These are phyloP conservation scores for Diplogelasinospora grovesii DNA, from an alignment of 495 filamentous ascomycete species.

Conservation along the genomic window DNA sequence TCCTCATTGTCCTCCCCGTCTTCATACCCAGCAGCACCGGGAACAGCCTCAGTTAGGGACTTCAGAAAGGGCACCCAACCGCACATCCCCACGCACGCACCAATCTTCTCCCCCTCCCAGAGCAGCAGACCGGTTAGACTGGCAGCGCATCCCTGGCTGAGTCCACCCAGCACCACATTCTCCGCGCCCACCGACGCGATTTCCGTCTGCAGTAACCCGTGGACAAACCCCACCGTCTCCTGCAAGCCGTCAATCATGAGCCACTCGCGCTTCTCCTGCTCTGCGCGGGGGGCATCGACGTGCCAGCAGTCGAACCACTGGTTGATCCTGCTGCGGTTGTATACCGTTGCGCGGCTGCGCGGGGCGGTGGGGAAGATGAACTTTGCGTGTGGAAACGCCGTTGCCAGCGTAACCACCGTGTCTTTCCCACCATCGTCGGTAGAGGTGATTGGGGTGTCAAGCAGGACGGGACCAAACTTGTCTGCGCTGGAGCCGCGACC, in stretches of 20 bases:
- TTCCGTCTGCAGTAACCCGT: constrained; percentile 34
- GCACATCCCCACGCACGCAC: constrained; percentile 45
- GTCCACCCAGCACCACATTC: constrained; percentile 45
- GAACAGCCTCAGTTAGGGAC: too few relatives aligned
- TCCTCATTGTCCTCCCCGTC: constrained; percentile 4
- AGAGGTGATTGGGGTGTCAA: constrained; percentile 9
- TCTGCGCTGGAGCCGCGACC: constrained; percentile 36
- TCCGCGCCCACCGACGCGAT: constrained; percentile 24
- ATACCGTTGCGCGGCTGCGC: constrained; percentile 36
- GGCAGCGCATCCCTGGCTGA: constrained; percentile 53
- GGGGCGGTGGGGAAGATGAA: constrained; percentile 43
- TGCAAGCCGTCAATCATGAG: constrained; percentile 38
- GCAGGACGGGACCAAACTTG: constrained; percentile 27
- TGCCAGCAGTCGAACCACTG: constrained; percentile 54
- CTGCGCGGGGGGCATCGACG: constrained; percentile 23
- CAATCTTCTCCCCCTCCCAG: constrained; percentile 29
- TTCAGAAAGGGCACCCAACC: constrained; percentile 46
- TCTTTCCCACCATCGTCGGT: too few relatives aligned
- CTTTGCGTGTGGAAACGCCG: constrained; percentile 23
- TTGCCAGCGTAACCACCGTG: constrained; percentile 15
- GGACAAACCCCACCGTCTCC: constrained; percentile 34
- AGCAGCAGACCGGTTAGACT: constrained; percentile 31
- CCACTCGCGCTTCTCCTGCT: constrained; percentile 8
- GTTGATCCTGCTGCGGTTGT: constrained; percentile 37
- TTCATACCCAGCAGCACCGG: too few relatives aligned